Evolutionary conservation across 345 rosid genomes (phyloP).

Genomic region (Garcia nutans): DNA sequence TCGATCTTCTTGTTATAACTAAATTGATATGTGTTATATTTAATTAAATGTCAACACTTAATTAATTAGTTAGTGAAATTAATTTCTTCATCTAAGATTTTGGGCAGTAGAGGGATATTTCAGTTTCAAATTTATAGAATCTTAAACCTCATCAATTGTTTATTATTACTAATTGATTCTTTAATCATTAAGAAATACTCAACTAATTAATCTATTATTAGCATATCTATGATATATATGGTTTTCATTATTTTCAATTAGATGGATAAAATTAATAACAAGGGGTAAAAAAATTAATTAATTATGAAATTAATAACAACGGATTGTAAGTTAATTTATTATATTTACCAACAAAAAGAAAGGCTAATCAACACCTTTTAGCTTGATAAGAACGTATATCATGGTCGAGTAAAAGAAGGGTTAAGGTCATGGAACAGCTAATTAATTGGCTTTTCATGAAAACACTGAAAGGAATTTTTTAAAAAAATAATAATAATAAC

Average conservation of each 20-base stretch:
- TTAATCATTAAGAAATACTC: neutral
- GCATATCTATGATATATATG: neutral
- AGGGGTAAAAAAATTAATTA: no score
- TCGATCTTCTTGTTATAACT: neutral
- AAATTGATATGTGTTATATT: neutral
- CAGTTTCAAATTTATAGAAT: neutral
- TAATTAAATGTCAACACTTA: slow-evolving; percentile 27
- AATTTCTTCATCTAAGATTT: slow-evolving; percentile 10
- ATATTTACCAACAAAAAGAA: neutral
- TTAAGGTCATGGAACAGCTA: slow-evolving; percentile 18
- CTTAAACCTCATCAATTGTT: neutral
- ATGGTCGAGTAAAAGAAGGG: slow-evolving; percentile 2
- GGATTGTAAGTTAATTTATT: no score
- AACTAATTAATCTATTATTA: neutral
- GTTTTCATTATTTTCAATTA: neutral
- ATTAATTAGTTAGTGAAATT: slow-evolving; percentile 11
- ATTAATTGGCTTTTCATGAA: slow-evolving; percentile 25
- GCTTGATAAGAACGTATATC: slow-evolving; percentile 11
- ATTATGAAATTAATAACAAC: neutral
- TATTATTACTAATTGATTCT: neutral
- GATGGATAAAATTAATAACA: no score
- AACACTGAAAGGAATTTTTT: neutral
- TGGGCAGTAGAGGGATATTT: slow-evolving; percentile 12
- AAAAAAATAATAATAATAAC: no score
- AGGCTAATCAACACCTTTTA: neutral